Evolutionary conservation across 1,284 basidiomycete genomes (phyloP), one percentile per base, ranked within the genome.

Genomic region (Ustilago curta): DNA sequence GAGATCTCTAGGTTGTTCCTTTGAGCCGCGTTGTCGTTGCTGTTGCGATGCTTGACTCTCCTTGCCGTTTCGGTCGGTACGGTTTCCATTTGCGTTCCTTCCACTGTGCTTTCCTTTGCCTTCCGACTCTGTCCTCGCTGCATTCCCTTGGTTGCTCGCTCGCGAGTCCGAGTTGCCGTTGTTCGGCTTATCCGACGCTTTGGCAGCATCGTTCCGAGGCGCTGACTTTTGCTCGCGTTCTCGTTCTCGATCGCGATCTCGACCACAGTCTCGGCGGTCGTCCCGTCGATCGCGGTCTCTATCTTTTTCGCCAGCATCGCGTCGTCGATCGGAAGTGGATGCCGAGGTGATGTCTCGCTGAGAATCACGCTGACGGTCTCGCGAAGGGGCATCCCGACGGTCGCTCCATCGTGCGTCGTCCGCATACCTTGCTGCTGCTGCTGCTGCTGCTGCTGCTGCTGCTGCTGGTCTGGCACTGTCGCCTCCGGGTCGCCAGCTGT

Each of bases 401-500:
- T 62, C 59, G 32, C 40, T 47, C 27, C 63, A 45, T 51, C 63
- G 42, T 21, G 47, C 51, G 25, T 66, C 57, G n/a, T 69, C 66
- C 0, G 50, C 51, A 42, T 62, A 39, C 4, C 59, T 21, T 9
- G 55, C 37, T 8, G n/a, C n/a, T n/a, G n/a, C n/a, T n/a, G n/a
- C n/a, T n/a, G n/a, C n/a, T n/a, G n/a, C n/a, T n/a, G n/a, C n/a
- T n/a, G n/a, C n/a, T n/a, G n/a, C n/a, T n/a, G n/a, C n/a, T n/a
- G n/a, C n/a, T n/a, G 43, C 58, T 4, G 37, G 14, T 52, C 59
- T 57, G 6, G 27, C 43, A 32, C 50, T 43, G 21, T 59, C 59
- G 11, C 66, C 66, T 18, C 51, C 25, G 19, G 59, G 66, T n/a
- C 66, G 66, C 66, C 66, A 69, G n/a, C 47, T 50, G 18, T 69